Base-by-base conservation (phyloP, 78 protist genomes). In the Anaeramoeba ignava region DNA sequence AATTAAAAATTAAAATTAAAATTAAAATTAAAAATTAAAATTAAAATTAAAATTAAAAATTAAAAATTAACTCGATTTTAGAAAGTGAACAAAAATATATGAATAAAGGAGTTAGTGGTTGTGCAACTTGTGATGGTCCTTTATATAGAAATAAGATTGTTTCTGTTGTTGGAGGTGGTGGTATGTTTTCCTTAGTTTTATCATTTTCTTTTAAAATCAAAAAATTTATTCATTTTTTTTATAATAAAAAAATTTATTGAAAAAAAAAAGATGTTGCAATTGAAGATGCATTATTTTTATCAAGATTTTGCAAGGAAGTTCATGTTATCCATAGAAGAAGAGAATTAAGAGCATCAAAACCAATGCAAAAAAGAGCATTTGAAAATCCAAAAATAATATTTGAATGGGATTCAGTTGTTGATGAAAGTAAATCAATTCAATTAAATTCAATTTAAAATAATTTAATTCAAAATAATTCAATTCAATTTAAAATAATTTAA, bases 161-260 rank as follows among this genome's bases (percentile, higher is more conserved):
- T 33, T 87, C 42, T 23, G 94, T 94, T 37, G 90, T 92, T 1
- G 95, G 95, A 78, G 97, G 95, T 31, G 97, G 97, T 78, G 95
- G n/a, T n/a, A n/a, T n/a, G n/a, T n/a, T n/a, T n/a, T n/a, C n/a
- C n/a, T n/a, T n/a, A n/a, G n/a, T n/a, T n/a, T n/a, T n/a, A n/a
- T n/a, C n/a, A n/a, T n/a, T n/a, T n/a, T n/a, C n/a, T n/a, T n/a
- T n/a, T n/a, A n/a, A n/a, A n/a, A n/a, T n/a, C n/a, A n/a, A n/a
- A n/a, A n/a, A n/a, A n/a, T n/a, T n/a, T n/a, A n/a, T n/a, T n/a
- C n/a, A n/a, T n/a, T n/a, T n/a, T n/a, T n/a, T n/a, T n/a, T n/a
- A n/a, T n/a, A n/a, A n/a, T n/a, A n/a, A n/a, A n/a, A n/a, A n/a
- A n/a, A n/a, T n/a, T n/a, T n/a, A n/a, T n/a, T n/a, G n/a, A n/a